Base-by-base conservation (phyloP, 2,329 filamentous ascomycete genomes). In the Dendryphion nanum region DNA sequence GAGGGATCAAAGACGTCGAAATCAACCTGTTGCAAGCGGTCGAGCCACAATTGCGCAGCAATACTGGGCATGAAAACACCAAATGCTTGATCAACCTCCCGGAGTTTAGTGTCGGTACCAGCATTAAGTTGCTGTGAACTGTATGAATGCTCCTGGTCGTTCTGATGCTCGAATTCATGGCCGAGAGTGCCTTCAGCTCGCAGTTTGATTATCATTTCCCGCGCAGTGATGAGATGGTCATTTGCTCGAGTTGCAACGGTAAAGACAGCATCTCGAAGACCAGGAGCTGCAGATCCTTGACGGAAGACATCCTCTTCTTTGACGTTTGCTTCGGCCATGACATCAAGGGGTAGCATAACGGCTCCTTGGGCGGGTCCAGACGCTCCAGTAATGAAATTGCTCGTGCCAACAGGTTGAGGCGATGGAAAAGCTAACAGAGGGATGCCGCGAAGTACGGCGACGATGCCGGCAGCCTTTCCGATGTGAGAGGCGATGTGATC, bases 401-500 rank as follows among this genome's bases (percentile, higher is more conserved):
- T 58, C 2, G 59, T 59, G 45, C 80, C 74, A 26, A 78, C 70
- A 20, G 77, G 76, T 15, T 78, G 71, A 3, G 80, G 75, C 1
- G 80, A 75, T 0, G 86, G 85, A 30, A 91, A 88, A 0, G 90
- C 90, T n/a, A 97, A 76, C 3, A 97, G 66, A 0, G 93, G 90
- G 8, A 97, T 74, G 1, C 93, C 91, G 28, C 91, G 78, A n/a
- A 98, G 72, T 0, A 95, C 79, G 1, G 91, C 85, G 2, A 83
- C 77, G 38, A 98, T 96, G 6, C 93, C 93, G 33, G 82, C 85
- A 0, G 93, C 90, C 61, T 98, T 98, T 36, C 93, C 93, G 41
- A 97, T 86, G 64, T 98, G 93, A 38, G 87, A 94, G 6, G 91
- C 91, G 14, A 98, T 74, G 68, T 98, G 93, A 57, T 98, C 93